phyloP scores from a whole-genome alignment of 2,329 filamentous ascomycete species.

The Penicillium sp. region DNA sequence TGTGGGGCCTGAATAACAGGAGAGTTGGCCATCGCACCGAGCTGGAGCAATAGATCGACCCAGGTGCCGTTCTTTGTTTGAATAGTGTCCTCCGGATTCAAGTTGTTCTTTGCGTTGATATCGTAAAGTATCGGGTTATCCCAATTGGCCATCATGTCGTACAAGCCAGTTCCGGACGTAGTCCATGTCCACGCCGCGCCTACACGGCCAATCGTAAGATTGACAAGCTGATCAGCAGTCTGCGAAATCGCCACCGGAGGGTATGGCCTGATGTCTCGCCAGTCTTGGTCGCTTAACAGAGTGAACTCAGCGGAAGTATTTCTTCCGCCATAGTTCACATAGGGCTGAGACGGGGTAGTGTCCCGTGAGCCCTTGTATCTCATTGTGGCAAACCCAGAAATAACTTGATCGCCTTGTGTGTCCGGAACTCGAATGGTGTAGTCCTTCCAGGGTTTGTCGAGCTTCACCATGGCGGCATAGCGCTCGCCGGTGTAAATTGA shows the following conservation, averaged over 20 bases:
- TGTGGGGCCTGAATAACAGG: slow-evolving; percentile 37
- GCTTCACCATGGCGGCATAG: slow-evolving; percentile 42
- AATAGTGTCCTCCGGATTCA: slow-evolving; percentile 29
- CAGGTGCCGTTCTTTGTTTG: slow-evolving; percentile 38
- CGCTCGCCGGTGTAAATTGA: slow-evolving; percentile 39
- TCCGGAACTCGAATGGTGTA: slow-evolving; percentile 51
- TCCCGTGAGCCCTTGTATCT: slow-evolving; percentile 33
- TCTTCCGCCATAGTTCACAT: slow-evolving; percentile 50
- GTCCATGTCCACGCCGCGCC: slow-evolving; percentile 33
- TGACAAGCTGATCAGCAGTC: slow-evolving; percentile 48
- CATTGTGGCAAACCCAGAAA: slow-evolving; percentile 51
- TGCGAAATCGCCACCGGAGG: slow-evolving; percentile 50
- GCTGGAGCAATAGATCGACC: slow-evolving; percentile 39
- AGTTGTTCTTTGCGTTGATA: slow-evolving; percentile 25
- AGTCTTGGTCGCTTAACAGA: slow-evolving; percentile 45
- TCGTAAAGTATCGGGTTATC: slow-evolving; percentile 35
- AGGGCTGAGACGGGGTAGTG: slow-evolving; percentile 32
- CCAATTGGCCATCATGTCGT: slow-evolving; percentile 28
- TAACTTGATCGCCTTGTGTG: slow-evolving; percentile 49
- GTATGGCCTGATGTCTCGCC: too few relatives aligned
- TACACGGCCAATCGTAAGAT: slow-evolving; percentile 30
- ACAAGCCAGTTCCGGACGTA: slow-evolving; percentile 27
- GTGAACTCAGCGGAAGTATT: slow-evolving; percentile 42
- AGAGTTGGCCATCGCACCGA: slow-evolving; percentile 23
- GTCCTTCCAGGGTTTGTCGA: slow-evolving; percentile 36